Evolutionary conservation across 805 yeast genomes (phyloP), one percentile per base, ranked within the genome.

Genomic region (Cyberlindnera saturnus): DNA sequence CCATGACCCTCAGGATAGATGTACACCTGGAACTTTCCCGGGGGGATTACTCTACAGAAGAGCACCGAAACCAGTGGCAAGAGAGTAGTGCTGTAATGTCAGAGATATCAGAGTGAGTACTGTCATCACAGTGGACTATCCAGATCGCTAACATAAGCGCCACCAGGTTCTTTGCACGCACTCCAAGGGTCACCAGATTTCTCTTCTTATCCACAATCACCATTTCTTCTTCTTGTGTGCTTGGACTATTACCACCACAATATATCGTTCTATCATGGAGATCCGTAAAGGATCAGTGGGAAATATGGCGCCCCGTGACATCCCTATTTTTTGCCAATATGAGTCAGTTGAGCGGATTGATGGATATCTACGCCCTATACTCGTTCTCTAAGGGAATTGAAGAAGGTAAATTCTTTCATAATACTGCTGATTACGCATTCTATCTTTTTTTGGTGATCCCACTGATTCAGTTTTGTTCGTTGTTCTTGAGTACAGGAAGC

Each of bases 131-230:
- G 13, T 13, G 15, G 36, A 9, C 18, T 34, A 14, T 13, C 10
- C 9, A 14, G 7, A 8, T 15, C 10, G 26, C 20, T 13, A 19
- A 18, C n/a, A 20, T 34, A 7, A 18, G 20, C n/a, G n/a, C 4
- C 33, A 16, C 35, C 36, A 65, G 70, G 44, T 70, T 70, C 49
- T 65, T 70, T 9, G 54, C 60, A 3, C 56, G 69, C 0, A 75
- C 79, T 7, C 86, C 86, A 3, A 79, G 79, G 6, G 75, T 79
- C 18, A 79, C 86, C 5, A 63, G 84, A 48, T 66, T 73, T 34
- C 66, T 79, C 45, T 75, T 79, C 2, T 62, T 78, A 32, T 59
- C 75, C 3, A 65, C 83, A 0, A 62, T 78, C 26, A 63, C 70
- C 7, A 65, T 71, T 42, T 72, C 75, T 6, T 70, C 76, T 0